Conservation (phyloP, 129 eudicot species). For the Flaveria brownii region DNA sequence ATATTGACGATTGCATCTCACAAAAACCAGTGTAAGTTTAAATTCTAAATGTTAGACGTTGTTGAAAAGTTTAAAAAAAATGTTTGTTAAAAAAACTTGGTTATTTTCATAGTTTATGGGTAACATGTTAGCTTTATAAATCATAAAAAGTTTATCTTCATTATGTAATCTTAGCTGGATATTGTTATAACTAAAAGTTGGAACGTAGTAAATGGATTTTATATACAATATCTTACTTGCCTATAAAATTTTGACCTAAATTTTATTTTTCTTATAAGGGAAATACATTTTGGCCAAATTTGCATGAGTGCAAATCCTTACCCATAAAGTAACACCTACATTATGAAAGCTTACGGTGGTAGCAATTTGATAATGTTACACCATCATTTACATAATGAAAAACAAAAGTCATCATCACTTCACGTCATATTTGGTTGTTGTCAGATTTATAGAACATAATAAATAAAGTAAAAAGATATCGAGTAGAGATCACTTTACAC, state of each 20-base stretch:
- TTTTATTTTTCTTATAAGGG: background rate
- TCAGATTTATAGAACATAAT: background rate
- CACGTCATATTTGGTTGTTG: background rate
- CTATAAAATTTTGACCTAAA: background rate
- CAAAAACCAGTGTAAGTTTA: too few species aligned
- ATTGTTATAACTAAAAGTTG: background rate
- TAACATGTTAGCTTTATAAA: background rate
- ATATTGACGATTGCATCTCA: too few species aligned
- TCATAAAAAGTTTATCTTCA: background rate
- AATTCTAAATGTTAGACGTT: too few species aligned
- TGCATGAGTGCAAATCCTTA: conserved; percentile 10
- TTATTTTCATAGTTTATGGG: background rate
- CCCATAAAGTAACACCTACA: conserved; percentile 8
- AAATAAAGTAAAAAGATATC: background rate
- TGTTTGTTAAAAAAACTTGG: too few species aligned
- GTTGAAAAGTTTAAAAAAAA: too few species aligned
- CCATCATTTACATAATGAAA: conserved; percentile 23
- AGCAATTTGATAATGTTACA: conserved; percentile 33
- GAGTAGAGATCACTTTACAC: background rate
- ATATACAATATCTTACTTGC: background rate
- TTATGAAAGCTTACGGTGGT: conserved; percentile 21
- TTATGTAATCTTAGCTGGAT: background rate
- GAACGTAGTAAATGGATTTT: background rate
- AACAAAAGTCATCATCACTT: conserved; percentile 20
- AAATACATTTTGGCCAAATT: conserved; percentile 14